Evolutionary conservation across 257 asterid genomes (phyloP), one percentile per base, ranked within the genome.

Genomic region (Eustoma russellianum): DNA sequence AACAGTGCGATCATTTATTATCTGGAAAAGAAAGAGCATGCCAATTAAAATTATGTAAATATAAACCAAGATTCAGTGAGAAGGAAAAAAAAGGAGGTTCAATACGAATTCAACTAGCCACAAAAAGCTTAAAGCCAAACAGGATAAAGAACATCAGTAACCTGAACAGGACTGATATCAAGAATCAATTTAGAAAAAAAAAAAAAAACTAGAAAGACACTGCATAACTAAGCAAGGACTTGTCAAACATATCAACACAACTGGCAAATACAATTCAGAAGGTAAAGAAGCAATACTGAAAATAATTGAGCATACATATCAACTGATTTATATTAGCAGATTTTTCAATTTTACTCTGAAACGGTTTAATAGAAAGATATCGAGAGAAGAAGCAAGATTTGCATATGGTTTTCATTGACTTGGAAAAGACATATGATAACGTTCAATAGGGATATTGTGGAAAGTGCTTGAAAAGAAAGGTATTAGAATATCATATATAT

Each of bases 1-100:
- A 61, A 69, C 61, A 17, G 66, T 7, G 17, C 75, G 95, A 69
- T 85, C 95, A 75, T 85, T 88, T 57, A 85, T 72, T 70, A 85
- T 77, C 95, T 88, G 82, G 47, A 59, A 56, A 64, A 40, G 66
- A 73, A 69, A 68, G 18, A 16, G 40, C 11, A 19, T 19, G 19
- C 17, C 33, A 16, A 17, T 24, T 24, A 24, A 24, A 24, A 24
- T n/a, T 24, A 24, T 24, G 30, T 24, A 24, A 24, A 24, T 24
- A 24, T 24, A 24, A 24, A 24, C 30, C 30, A 24, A 2, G 35
- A 17, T 51, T 17, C 35, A 57, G 14, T 35, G 48, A 53, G 11
- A 52, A 47, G 17, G 53, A 52, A 64, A 52, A 44, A 19, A 55
- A 6, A 41, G 49, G 51, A 8, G 13, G 17, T 11, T 35, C 17